Base-by-base conservation (phyloP, 441 rosid genomes). In the Metrosideros polymorpha region DNA sequence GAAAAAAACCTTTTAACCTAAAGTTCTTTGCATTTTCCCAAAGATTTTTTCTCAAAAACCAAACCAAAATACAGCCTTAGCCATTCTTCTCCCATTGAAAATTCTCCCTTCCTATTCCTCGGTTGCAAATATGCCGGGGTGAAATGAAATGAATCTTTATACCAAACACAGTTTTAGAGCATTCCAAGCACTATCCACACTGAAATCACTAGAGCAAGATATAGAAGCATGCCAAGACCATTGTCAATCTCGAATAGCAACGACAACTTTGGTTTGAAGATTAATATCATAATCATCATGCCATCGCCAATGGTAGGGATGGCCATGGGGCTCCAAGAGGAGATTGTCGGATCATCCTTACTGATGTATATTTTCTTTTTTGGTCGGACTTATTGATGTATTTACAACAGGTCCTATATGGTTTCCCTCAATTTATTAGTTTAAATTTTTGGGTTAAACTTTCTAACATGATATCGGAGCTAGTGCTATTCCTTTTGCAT, bases 381-480 rank as follows among this genome's bases (percentile, higher is more conserved):
- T n/a, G n/a, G 6, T 35, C 3, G 14, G 27, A 35, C 76, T 63
- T 32, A 32, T 12, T 9, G 4, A 22, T 19, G 45, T 35, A 19
- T 35, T 35, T 32, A 35, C 45, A 35, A 35, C 4, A 14, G 27
- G 10, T 25, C n/a, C 10, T 24, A 55, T 9, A 6, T 66, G 45
- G 3, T 18, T 19, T 66, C 6, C 9, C 13, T 39, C 14, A 4
- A 59, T 12, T 10, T 35, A 22, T 35, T 1, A 0, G 14, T 10
- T 66, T 2, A 10, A 66, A 2, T 35, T 35, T 9, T 63, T 63
- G 3, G 25, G 19, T 9, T 32, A 5, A 3, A 63, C 35, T 63
- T 63, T 32, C 4, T 32, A 18, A 18, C 1, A 35, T 10, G 4
- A 22, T 35, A 35, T 66, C 0, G 0, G 0, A 19, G 13, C 4